phyloP scores from a whole-genome alignment of 805 yeast genomes.

The Helenozyma baotianmanensis region DNA sequence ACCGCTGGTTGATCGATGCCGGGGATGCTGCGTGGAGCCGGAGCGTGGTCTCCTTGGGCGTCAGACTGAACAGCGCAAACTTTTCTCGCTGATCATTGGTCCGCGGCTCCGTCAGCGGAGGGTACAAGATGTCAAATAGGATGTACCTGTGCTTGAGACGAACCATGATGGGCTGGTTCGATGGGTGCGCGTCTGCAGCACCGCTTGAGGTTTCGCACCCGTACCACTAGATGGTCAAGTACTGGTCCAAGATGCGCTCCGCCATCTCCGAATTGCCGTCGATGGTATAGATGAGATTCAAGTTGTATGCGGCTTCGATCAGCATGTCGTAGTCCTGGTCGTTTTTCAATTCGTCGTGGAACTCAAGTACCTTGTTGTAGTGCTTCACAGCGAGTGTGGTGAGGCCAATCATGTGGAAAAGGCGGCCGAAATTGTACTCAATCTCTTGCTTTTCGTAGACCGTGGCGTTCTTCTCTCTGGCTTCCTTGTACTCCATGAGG shows the following conservation, averaged over 20 bases:
- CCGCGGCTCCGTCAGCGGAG: constrained; percentile 30
- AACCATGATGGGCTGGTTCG: constrained; percentile 52
- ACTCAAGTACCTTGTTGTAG: constrained; percentile 62
- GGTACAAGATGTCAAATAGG: constrained; percentile 73
- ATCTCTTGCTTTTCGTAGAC: constrained; percentile 66
- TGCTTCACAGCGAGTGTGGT: constrained; percentile 66
- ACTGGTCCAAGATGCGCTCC: constrained; percentile 56
- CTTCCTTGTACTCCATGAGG: constrained; percentile 62
- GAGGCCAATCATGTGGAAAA: constrained; percentile 80
- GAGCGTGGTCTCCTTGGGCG: constrained; percentile 37
- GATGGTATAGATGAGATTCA: constrained; percentile 66
- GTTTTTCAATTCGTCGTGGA: constrained; percentile 32
- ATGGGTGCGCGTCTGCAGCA: no score
- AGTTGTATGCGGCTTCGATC: constrained; percentile 81
- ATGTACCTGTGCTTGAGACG: constrained; percentile 82
- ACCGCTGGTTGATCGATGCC: constrained; percentile 41
- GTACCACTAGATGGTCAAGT: constrained; percentile 45
- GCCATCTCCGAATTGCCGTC: constrained; percentile 72
- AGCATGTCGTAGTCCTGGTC: constrained; percentile 54
- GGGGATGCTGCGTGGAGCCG: constrained; percentile 51
- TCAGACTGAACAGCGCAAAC: constrained; percentile 18
- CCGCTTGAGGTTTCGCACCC: no score
- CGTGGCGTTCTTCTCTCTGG: constrained; percentile 38
- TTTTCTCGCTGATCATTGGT: constrained; percentile 11
- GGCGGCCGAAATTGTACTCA: constrained; percentile 76